These are phyloP conservation scores for Thielaviopsis musarum DNA, from an alignment of 2,329 filamentous ascomycete genomes.

Conservation along the genomic window DNA sequence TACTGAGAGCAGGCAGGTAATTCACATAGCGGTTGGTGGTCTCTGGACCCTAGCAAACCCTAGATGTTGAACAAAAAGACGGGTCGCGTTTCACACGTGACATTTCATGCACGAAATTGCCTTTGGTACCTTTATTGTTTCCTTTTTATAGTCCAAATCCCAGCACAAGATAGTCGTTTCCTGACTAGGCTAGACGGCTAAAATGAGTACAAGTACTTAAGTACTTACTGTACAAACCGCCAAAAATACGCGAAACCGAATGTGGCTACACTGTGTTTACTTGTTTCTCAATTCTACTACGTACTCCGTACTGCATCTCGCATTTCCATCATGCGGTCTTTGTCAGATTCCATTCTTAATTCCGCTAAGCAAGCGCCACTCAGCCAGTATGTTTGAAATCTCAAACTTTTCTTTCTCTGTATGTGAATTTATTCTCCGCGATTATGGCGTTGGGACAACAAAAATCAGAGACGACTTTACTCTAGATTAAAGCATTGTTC, in stretches of 20 bases:
- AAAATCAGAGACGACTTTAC: no score
- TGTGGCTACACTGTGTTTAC: no score
- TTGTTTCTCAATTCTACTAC: not conserved
- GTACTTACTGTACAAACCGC: no score
- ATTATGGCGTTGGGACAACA: no score
- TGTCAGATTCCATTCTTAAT: not conserved
- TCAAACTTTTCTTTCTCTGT: no score
- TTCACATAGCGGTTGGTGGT: not conserved
- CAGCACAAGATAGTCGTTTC: not conserved
- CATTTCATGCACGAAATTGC: not conserved
- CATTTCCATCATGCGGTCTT: not conserved
- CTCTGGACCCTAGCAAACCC: not conserved
- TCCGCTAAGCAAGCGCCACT: not conserved
- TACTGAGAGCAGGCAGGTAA: not conserved
- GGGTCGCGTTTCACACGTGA: not conserved
- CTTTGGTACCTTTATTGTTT: not conserved
- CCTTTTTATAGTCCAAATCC: not conserved
- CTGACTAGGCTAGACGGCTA: not conserved
- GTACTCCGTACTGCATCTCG: not conserved
- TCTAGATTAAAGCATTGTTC: no score
- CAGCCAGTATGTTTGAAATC: no score
- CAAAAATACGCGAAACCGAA: no score
- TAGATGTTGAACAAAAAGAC: not conserved
- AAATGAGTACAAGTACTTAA: no score
- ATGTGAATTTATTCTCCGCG: no score